Evolutionary conservation across 768 basidiomycete species (phyloP).

Genomic region (Pulveroboletus ravenelii): DNA sequence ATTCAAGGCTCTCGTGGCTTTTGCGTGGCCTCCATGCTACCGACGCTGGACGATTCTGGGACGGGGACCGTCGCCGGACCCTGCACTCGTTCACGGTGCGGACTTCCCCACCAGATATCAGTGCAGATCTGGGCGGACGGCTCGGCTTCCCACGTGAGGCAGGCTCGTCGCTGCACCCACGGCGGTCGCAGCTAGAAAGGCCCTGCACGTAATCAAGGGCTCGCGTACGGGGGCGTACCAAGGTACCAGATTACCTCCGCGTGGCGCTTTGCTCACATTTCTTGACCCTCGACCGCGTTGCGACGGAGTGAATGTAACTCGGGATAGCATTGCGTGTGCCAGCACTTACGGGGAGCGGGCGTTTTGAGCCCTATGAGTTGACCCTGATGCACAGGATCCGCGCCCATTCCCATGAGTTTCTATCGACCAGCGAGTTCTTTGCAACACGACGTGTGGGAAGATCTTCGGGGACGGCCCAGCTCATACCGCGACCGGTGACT

Average conservation of each 20-base stretch:
- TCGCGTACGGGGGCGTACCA: not conserved
- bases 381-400: not conserved
- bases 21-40: conserved; percentile 19
- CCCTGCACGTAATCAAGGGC: not conserved
- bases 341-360: not conserved
- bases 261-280: conserved; percentile 5
- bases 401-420: not conserved
- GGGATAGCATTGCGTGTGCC: not conserved
- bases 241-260: conserved; percentile 19
- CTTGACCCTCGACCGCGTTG: not conserved
- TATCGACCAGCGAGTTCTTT: not conserved
- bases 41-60: conserved; percentile 5
- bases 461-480: not conserved
- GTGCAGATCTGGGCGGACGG: not conserved
- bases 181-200: not conserved
- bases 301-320: not conserved
- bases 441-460: not conserved
- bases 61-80: conserved; percentile 4
- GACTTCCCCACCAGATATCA: not conserved
- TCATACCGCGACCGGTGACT: not conserved
- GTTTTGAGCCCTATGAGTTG: no score
- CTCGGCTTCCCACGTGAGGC: conserved; percentile 3
- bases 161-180: not conserved
- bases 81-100: conserved; percentile 1
- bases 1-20: conserved; percentile 13